These are phyloP conservation scores for Malassezia obtusa DNA, from an alignment of 1,284 basidiomycete genomes.

Conservation along the genomic window DNA sequence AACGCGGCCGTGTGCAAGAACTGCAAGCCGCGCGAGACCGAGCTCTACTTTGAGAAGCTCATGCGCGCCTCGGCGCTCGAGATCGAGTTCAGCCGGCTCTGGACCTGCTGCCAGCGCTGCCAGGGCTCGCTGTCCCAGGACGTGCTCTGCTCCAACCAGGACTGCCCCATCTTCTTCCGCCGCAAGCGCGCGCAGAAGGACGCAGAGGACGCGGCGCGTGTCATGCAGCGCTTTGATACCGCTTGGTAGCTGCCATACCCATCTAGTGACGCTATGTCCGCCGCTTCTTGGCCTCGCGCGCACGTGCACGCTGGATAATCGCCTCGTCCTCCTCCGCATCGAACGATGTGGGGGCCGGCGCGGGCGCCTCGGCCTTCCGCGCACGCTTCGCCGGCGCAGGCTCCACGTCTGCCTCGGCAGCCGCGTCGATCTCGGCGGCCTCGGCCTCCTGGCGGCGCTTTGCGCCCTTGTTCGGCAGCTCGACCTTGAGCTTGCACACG, in stretches of 20 bases:
- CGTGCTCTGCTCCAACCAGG: conserved; percentile 88
- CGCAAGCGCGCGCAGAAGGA: conserved; percentile 51
- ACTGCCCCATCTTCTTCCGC: conserved; percentile 97
- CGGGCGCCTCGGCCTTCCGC: background rate
- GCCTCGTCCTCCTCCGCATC: conserved; percentile 9
- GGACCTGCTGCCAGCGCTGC: conserved; percentile 48
- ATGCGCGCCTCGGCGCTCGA: conserved; percentile 31
- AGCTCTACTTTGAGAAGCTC: conserved; percentile 45
- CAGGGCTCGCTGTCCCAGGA: conserved; percentile 57
- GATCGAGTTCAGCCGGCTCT: conserved; percentile 43
- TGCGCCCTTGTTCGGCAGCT: conserved; percentile 22
- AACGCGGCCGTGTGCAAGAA: conserved; percentile 42
- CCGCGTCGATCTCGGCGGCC: background rate
- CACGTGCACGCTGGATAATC: conserved; percentile 13
- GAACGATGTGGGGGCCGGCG: background rate
- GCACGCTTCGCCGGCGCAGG: background rate
- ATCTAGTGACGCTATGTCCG: background rate
- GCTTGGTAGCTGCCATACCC: conserved; percentile 20
- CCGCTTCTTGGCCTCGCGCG: conserved; percentile 13
- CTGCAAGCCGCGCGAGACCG: conserved; percentile 33
- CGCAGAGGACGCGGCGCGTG: conserved; percentile 30
- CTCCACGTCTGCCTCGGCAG: background rate
- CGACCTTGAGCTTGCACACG: conserved; percentile 91
- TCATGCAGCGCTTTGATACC: conserved; percentile 34
- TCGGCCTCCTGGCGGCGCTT: conserved; percentile 7